Conservation (phyloP, 345 rosid genomes). For the Passiflora organensis region DNA sequence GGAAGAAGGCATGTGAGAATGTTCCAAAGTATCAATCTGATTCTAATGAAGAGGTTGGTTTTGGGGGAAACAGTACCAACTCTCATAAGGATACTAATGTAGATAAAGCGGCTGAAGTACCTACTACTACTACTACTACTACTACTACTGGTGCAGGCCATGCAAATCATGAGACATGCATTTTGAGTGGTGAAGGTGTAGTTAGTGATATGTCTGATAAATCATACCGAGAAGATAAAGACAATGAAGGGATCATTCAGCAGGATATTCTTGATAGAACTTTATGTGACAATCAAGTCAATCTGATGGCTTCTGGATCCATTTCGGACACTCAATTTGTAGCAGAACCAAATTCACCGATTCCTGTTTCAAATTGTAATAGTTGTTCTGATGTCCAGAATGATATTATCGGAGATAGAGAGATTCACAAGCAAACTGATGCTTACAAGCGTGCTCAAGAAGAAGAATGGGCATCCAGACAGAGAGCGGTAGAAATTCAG, state of each 20-base stretch:
- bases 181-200: neutral
- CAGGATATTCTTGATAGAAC: neutral
- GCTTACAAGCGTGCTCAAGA: constrained; percentile 18
- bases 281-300: neutral
- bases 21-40: neutral
- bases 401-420: constrained; percentile 9
- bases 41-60: neutral
- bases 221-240: neutral
- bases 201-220: neutral
- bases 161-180: neutral
- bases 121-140: neutral
- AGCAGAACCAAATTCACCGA: neutral
- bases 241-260: neutral
- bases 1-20: constrained; percentile 8
- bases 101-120: neutral
- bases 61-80: neutral
- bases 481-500: constrained; percentile 13
- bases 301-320: neutral
- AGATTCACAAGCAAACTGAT: constrained; percentile 17
- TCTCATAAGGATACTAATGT: neutral
- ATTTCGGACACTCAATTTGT: neutral
- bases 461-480: constrained; percentile 18
- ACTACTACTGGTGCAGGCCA: neutral
- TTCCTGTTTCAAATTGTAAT: neutral
- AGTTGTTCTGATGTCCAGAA: constrained; percentile 1